Evolutionary conservation across 129 eudicot genomes (phyloP).

Genomic region (Flaveria ramosissima): DNA sequence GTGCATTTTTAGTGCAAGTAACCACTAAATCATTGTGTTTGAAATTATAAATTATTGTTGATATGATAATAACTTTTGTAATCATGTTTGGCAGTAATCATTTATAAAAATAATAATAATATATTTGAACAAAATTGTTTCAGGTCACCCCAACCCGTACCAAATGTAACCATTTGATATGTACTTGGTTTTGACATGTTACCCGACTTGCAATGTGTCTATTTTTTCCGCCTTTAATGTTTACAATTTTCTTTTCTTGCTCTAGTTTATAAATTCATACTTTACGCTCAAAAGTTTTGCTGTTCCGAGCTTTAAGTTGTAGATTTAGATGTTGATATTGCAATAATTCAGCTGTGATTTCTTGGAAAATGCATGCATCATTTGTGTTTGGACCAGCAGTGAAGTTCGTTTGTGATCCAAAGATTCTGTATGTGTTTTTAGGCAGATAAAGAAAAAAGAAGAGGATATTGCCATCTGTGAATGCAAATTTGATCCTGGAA

Average conservation of each 20-base stretch:
- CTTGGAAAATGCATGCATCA: conserved; percentile 16
- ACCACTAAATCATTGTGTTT: not conserved
- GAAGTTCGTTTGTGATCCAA: conserved; percentile 13
- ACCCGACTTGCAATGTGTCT: not conserved
- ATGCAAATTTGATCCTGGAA: conserved; percentile 63
- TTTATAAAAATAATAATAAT: not conserved
- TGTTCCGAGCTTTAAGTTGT: conserved; percentile 19
- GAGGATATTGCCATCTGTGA: conserved; percentile 88
- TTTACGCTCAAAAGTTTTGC: not conserved
- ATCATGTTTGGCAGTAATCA: not conserved
- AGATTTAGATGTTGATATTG: conserved; percentile 16
- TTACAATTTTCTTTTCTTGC: not conserved
- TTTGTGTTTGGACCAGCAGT: conserved; percentile 11
- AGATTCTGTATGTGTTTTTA: conserved; percentile 35
- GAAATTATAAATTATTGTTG: not conserved
- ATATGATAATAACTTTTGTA: not conserved
- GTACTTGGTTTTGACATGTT: not conserved
- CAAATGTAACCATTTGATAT: not conserved
- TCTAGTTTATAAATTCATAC: not conserved
- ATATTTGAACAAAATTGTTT: not conserved
- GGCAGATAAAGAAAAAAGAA: conserved; percentile 69
- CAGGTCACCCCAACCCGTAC: not conserved
- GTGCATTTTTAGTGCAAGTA: not conserved
- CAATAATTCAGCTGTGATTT: conserved; percentile 6
- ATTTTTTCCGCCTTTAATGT: not conserved